A percentile compares a stretch with the other conserved stretches of the same genome.
Evolutionary conservation across 768 basidiomycete genomes (phyloP).

Genomic region (Paxillus involutus): DNA sequence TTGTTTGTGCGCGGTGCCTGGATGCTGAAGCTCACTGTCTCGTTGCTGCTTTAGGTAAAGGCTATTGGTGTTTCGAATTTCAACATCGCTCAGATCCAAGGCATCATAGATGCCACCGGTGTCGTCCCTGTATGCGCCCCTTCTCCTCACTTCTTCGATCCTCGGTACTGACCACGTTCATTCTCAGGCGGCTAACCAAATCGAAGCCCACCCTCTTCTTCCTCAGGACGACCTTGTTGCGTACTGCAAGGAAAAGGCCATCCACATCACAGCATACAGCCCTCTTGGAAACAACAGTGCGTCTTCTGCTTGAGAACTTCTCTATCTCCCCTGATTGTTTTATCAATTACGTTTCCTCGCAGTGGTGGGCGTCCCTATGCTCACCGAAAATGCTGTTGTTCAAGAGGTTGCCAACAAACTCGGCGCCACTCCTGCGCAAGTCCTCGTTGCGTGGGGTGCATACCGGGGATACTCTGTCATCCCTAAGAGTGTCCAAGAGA

Average conservation of each 20-base stretch:
- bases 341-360: constrained; percentile 2
- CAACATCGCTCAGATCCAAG: constrained; percentile 61
- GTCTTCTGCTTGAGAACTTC: constrained; percentile 15
- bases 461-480: constrained; percentile 79
- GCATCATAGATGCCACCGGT: constrained; percentile 65
- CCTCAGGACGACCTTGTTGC: constrained; percentile 72
- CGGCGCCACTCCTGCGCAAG: constrained; percentile 71
- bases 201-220: constrained; percentile 81
- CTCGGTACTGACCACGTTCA: neutral
- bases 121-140: constrained; percentile 59
- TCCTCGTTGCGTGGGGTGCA: constrained; percentile 79
- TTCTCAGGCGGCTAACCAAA: constrained; percentile 64
- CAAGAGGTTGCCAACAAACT: constrained; percentile 61
- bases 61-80: constrained; percentile 86
- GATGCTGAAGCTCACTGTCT: neutral
- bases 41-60: constrained; percentile 44
- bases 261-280: constrained; percentile 70
- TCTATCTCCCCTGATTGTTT: neutral
- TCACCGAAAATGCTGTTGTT: constrained; percentile 67
- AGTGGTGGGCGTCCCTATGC: constrained; percentile 61
- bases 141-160: neutral
- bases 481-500: constrained; percentile 76
- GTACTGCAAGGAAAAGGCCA: constrained; percentile 67
- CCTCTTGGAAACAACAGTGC: constrained; percentile 82
- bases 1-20: neutral